These are phyloP conservation scores for Leccinum ochraceum DNA, from an alignment of 768 basidiomycete species.

Conservation along the genomic window DNA sequence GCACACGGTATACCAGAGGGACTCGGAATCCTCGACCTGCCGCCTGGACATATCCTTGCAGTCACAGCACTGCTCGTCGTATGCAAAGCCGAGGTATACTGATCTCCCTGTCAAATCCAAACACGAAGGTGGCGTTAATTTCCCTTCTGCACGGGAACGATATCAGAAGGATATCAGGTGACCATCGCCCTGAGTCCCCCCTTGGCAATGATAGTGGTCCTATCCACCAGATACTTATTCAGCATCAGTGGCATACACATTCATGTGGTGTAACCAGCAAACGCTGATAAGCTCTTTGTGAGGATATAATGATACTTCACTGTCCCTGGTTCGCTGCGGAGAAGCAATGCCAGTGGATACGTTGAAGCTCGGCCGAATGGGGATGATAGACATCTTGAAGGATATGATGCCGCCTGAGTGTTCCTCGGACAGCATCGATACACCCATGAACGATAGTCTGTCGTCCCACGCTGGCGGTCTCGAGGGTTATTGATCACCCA, in stretches of 20 bases:
- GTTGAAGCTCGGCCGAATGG: neutral
- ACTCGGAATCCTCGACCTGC: conserved; percentile 27
- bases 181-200: conserved; percentile 29
- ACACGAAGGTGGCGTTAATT: conserved; percentile 18
- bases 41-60: conserved; percentile 26
- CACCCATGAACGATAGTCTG: conserved; percentile 25
- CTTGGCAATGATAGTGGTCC: neutral
- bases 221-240: conserved; percentile 34
- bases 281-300: too few species aligned
- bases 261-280: neutral
- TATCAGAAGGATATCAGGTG: conserved; percentile 33
- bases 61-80: neutral
- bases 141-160: conserved; percentile 29
- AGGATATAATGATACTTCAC: too few species aligned
- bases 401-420: conserved; percentile 26
- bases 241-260: conserved; percentile 22
- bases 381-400: conserved; percentile 7
- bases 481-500: conserved; percentile 1
- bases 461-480: conserved; percentile 32
- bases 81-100: neutral
- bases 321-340: neutral
- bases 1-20: conserved; percentile 30
- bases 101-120: conserved; percentile 32
- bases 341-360: neutral
- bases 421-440: conserved; percentile 31